Conservation (phyloP, 345 rosid species). For the Murraya koenigii region DNA sequence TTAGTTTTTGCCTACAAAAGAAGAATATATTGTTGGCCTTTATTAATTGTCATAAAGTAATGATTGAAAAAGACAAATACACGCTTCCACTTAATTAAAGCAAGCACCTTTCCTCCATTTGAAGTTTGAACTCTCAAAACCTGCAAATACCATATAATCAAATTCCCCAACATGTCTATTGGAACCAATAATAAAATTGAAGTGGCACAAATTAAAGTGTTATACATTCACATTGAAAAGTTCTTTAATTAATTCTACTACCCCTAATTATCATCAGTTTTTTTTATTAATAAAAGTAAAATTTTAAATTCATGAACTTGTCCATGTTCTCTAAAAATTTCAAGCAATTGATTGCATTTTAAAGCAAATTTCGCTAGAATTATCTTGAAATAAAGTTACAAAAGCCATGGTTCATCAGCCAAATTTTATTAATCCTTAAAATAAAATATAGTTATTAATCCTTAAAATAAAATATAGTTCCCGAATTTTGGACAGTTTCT, state of each 20-base stretch:
- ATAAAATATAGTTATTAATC: too few relatives aligned
- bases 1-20: background rate
- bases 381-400: background rate
- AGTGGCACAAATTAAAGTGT: too few relatives aligned
- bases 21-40: constrained; percentile 1
- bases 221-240: too few relatives aligned
- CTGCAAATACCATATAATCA: background rate
- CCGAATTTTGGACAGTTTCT: background rate
- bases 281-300: too few relatives aligned
- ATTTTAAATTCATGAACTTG: background rate
- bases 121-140: background rate
- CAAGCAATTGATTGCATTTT: background rate
- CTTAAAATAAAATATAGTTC: background rate
- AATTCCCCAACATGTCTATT: background rate
- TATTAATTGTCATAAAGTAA: background rate
- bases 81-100: background rate
- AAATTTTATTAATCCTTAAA: background rate
- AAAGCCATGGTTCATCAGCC: background rate
- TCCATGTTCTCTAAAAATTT: background rate
- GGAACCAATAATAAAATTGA: background rate
- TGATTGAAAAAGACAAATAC: background rate
- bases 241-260: background rate
- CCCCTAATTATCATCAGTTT: background rate
- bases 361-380: background rate
- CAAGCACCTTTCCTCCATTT: background rate